Evolutionary conservation across 352 stramenopile genomes (phyloP).

Genomic region (Globisporangium abappressorium): DNA sequence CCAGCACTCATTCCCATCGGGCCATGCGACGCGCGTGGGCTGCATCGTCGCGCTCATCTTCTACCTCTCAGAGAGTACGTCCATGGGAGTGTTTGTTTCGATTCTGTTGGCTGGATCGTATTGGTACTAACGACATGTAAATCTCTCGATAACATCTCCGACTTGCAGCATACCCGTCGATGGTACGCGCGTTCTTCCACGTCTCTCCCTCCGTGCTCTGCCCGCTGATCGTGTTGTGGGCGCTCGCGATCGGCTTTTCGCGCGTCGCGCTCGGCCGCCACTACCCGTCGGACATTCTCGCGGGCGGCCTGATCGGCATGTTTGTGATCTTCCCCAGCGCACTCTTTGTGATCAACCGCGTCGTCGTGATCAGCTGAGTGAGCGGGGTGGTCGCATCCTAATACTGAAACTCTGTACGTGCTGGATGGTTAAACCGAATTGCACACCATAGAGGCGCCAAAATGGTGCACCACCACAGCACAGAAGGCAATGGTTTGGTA

Average conservation of each 20-base stretch:
- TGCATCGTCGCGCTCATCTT: slow-evolving; percentile 65
- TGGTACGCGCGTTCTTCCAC: slow-evolving; percentile 53
- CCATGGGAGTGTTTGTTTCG: not conserved
- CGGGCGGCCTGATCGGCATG: slow-evolving; percentile 57
- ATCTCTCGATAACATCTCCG: too few species aligned
- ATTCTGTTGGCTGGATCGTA: not conserved
- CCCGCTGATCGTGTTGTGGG: slow-evolving; percentile 53
- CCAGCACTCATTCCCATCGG: slow-evolving; percentile 85
- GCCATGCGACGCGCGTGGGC: slow-evolving; percentile 75
- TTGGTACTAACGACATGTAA: not conserved
- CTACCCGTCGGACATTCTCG: slow-evolving; percentile 78
- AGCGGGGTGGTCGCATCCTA: too few species aligned
- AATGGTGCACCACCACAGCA: not conserved
- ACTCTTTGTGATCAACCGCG: slow-evolving; percentile 24
- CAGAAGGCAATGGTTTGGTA: not conserved
- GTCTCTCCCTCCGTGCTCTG: slow-evolving; percentile 37
- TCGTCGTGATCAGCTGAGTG: slow-evolving; percentile 15
- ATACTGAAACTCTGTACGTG: too few species aligned
- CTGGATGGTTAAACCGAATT: too few species aligned
- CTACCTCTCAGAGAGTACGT: slow-evolving; percentile 47
- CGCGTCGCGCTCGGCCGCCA: slow-evolving; percentile 79
- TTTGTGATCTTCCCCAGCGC: slow-evolving; percentile 62
- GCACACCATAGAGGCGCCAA: not conserved
- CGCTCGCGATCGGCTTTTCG: slow-evolving; percentile 68
- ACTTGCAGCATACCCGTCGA: slow-evolving; percentile 29